Percentiles rank a stretch among this genome's conserved stretches.
phyloP scores from a whole-genome alignment of 2,329 filamentous ascomycete species.

The Colletotrichum endophyticum region DNA sequence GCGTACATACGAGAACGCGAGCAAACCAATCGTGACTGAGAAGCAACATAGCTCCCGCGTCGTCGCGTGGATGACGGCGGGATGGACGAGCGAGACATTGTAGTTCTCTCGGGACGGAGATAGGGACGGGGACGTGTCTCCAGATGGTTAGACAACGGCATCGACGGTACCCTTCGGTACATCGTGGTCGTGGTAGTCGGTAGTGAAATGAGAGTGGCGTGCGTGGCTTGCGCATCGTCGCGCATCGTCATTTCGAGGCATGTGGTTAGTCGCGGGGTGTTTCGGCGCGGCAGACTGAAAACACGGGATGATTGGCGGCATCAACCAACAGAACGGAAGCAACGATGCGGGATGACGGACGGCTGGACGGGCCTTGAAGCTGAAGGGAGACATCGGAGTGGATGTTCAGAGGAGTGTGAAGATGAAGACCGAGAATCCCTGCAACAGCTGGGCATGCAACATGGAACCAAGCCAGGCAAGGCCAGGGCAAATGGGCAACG shows the following conservation, averaged over 20 bases:
- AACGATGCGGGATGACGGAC: not conserved
- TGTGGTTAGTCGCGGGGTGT: conserved; percentile 1
- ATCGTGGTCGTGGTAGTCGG: not conserved
- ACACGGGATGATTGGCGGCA: not conserved
- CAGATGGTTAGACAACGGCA: not conserved
- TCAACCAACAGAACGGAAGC: not conserved
- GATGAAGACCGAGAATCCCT: not conserved
- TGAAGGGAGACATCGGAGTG: not conserved
- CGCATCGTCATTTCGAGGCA: conserved; percentile 7
- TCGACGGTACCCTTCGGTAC: not conserved
- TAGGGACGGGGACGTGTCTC: not conserved
- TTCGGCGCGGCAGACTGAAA: not conserved
- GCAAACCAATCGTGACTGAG: not conserved
- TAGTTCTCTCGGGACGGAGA: not conserved
- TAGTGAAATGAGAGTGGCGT: conserved; percentile 2
- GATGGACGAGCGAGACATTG: not conserved
- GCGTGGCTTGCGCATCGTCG: conserved; percentile 18
- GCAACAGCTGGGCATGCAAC: not conserved
- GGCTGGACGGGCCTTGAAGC: not conserved
- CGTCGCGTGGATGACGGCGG: conserved; percentile 1
- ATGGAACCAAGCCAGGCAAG: not conserved
- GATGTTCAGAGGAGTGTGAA: not conserved
- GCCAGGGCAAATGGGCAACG: not conserved
- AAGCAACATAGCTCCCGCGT: not conserved
- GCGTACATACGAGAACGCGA: not conserved